A percentile compares a stretch with the other conserved stretches of the same genome.
Evolutionary conservation across 306 rosid genomes (phyloP).

Genomic region (Lotus japonicus): DNA sequence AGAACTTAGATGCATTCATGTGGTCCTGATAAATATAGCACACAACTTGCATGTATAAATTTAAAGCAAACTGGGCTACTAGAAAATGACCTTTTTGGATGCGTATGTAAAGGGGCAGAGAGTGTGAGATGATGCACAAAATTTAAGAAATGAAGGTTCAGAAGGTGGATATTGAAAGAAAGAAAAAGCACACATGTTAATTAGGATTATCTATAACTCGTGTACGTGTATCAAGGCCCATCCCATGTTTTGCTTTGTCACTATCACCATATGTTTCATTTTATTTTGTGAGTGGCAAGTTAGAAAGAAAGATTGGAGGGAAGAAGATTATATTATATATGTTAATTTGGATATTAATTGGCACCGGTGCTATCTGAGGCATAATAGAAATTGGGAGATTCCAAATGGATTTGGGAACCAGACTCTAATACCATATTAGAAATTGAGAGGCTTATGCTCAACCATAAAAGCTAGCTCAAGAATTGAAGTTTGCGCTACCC

Average conservation of each 20-base stretch:
- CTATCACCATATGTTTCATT: neutral
- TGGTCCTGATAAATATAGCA: neutral
- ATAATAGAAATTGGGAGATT: too few species aligned
- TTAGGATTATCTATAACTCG: neutral
- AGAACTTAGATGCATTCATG: too few species aligned
- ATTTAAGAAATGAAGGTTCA: neutral
- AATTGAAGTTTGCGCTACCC: too few species aligned
- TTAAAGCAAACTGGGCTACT: constrained; percentile 2
- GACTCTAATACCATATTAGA: too few species aligned
- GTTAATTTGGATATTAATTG: too few species aligned
- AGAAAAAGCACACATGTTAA: neutral
- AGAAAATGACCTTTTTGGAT: constrained; percentile 24
- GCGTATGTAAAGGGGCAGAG: neutral
- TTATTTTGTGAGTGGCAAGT: neutral
- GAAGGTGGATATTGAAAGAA: neutral
- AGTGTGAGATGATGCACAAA: constrained; percentile 3
- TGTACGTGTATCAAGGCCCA: constrained; percentile 12
- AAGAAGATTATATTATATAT: neutral
- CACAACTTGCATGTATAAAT: constrained; percentile 27
- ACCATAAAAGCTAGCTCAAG: too few species aligned
- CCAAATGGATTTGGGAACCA: too few species aligned
- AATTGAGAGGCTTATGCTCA: too few species aligned
- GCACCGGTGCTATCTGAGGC: too few species aligned
- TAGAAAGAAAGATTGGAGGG: neutral
- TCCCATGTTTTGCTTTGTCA: constrained; percentile 21